Conservation (phyloP, 2,329 filamentous ascomycete genomes). For the Endothia cerciana region DNA sequence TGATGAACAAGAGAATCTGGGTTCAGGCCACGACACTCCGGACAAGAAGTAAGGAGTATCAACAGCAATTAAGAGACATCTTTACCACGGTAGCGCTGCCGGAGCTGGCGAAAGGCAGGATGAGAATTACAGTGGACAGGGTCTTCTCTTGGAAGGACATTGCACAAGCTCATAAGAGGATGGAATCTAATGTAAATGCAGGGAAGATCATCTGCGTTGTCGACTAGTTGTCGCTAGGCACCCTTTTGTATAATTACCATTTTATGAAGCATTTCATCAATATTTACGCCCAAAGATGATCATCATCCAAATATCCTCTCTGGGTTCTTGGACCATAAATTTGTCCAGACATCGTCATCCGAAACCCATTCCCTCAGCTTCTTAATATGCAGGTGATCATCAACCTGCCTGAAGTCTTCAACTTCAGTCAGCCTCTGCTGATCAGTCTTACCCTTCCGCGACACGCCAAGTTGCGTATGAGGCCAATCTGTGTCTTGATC, state of each 20-base stretch:
- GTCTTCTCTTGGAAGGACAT: neutral
- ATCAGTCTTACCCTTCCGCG: conserved; percentile 31
- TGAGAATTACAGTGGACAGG: neutral
- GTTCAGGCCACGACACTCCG: neutral
- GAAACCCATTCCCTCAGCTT: conserved; percentile 32
- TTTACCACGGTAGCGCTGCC: conserved; percentile 1
- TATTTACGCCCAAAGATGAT: neutral
- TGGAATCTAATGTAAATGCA: conserved; percentile 2
- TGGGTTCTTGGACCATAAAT: conserved; percentile 33
- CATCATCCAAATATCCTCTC: conserved; percentile 28
- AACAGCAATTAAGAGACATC: neutral
- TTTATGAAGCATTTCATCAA: neutral
- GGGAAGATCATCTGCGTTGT: conserved; percentile 3
- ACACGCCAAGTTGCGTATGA: conserved; percentile 32
- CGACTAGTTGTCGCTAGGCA: neutral
- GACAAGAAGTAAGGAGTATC: conserved; percentile 5
- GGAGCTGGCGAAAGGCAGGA: neutral
- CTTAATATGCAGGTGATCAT: conserved; percentile 30
- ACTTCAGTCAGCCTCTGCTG: conserved; percentile 32
- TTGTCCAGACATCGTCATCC: conserved; percentile 32
- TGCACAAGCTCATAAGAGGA: neutral
- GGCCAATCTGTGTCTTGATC: conserved; percentile 30
- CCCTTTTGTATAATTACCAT: no score
- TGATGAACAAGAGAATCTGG: conserved; percentile 6
- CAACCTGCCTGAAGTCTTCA: conserved; percentile 32